A percentile compares a stretch with the other conserved stretches of the same genome.
These are phyloP conservation scores for Trichoderma sp. DNA, from an alignment of 2,329 filamentous ascomycete genomes.

Conservation along the genomic window DNA sequence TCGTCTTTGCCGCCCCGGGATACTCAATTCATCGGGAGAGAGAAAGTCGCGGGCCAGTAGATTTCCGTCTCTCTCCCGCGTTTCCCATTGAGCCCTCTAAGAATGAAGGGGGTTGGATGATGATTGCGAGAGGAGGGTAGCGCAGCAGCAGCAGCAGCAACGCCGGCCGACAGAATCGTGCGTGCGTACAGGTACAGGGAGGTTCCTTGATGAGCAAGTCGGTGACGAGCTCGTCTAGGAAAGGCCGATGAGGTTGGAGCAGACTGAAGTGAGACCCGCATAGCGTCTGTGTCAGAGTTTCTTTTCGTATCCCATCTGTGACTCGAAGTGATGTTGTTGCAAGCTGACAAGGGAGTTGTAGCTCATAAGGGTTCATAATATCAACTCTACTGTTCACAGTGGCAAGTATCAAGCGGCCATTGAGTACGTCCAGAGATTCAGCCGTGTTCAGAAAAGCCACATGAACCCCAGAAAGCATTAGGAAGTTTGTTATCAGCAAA, in stretches of 20 bases:
- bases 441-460: neutral
- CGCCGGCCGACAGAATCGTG: conserved; percentile 1
- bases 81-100: neutral
- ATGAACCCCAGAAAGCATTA: neutral
- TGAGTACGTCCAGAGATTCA: neutral
- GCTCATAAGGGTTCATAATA: neutral
- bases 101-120: neutral
- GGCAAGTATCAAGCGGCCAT: neutral
- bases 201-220: neutral
- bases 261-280: conserved; percentile 2
- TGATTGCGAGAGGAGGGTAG: neutral
- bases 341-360: neutral
- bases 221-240: neutral
- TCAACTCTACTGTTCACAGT: neutral
- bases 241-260: neutral
- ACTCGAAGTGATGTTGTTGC: neutral
- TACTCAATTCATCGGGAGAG: neutral
- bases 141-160: conserved; percentile 15
- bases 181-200: neutral
- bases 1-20: neutral
- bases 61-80: neutral
- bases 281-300: neutral
- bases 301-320: neutral
- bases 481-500: neutral
- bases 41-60: neutral